Evolutionary conservation across 2,329 filamentous ascomycete species (phyloP), one percentile per base, ranked within the genome.

Genomic region (Penicillium sp.): DNA sequence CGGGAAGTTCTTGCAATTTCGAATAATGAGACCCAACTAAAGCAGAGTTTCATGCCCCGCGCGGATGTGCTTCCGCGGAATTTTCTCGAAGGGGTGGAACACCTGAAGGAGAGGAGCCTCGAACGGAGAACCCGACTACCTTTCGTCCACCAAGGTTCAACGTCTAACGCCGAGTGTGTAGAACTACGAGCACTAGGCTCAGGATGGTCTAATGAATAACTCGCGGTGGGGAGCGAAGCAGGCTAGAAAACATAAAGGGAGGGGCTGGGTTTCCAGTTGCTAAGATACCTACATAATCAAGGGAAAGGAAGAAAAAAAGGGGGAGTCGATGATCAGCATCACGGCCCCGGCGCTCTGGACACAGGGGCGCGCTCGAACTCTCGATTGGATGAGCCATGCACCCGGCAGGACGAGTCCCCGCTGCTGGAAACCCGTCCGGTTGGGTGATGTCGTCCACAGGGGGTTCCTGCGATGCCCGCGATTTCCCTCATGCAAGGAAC

Each of bases 81-180:
- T 59, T 63, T 63, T 63, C 61, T 61, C 56, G 61, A 63, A 63
- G 39, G 45, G 52, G 50, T 59, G 58, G 60, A 53, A 47, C 53
- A 58, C 34, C 18, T 42, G 45, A 38, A 42, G 21, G 16, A 24
- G 39, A 4, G 8, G 23, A 21, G 23, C 23, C 13, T 26, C 10
- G 24, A 42, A 47, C 56, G 50, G 53, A 56, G 43, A 50, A 52
- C 34, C 48, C 43, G 49, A 46, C 13, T 45, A 47, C 28, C 41
- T 43, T 49, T 50, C 44, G 15, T 28, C 47, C 39, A 28, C 24
- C 44, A 52, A 56, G 41, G 53, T 59, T 59, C 42, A 52, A 56
- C 46, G 49, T 53, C 52, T 52, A 36, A 51, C 56, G 31, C 50
- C 47, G 44, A 45, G 45, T 24, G 53, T 53, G 31, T 23, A 55